phyloP scores from a whole-genome alignment of 352 stramenopile species.

The Globisporangium iwayamae region DNA sequence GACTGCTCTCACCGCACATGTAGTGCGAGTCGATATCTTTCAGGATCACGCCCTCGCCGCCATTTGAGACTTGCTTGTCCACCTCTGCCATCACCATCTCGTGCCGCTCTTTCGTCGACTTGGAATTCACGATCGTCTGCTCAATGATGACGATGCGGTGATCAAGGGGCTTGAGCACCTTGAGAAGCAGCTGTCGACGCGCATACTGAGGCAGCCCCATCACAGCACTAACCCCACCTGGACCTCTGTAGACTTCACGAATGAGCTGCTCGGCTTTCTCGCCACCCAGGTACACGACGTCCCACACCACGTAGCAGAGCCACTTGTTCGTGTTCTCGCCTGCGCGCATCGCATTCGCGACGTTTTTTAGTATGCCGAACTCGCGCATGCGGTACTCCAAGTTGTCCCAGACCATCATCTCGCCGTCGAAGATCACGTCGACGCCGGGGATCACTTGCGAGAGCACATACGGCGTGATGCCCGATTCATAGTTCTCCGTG shows the following conservation, averaged over 20 bases:
- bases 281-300: conserved; percentile 73
- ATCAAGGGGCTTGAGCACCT: conserved; percentile 63
- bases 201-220: conserved; percentile 72
- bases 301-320: conserved; percentile 85
- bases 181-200: conserved; percentile 55
- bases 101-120: conserved; percentile 72
- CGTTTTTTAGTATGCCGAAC: conserved; percentile 81
- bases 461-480: conserved; percentile 55
- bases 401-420: conserved; percentile 90
- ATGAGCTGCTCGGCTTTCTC: conserved; percentile 46
- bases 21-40: conserved; percentile 87
- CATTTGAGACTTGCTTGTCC: conserved; percentile 64
- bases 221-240: conserved; percentile 52
- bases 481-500: conserved; percentile 61
- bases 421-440: conserved; percentile 79
- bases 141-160: conserved; percentile 79
- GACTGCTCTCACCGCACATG: conserved; percentile 81
- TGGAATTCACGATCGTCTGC: conserved; percentile 73
- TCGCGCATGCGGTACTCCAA: conserved; percentile 65
- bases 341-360: conserved; percentile 54
- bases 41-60: conserved; percentile 78
- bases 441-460: conserved; percentile 53
- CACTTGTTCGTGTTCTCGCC: conserved; percentile 60
- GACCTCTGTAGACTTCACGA: conserved; percentile 55
- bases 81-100: conserved; percentile 81